Base-by-base conservation (phyloP, 441 rosid genomes). In the Brassica balearica region DNA sequence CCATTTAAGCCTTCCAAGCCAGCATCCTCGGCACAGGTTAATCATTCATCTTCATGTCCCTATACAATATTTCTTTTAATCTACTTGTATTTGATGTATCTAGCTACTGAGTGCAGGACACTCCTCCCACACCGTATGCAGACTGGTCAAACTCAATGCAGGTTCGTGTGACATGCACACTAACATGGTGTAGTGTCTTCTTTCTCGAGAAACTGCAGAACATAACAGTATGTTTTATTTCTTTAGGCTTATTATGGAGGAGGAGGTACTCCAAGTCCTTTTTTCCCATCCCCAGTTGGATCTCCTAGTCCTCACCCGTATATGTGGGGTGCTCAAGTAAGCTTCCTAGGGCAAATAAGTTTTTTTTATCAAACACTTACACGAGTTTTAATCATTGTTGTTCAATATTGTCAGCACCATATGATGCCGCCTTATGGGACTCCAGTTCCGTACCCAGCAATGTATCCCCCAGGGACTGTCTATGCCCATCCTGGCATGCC, bases 111-210 rank as follows among this genome's bases (percentile, higher is more conserved):
- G 97, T 65, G 41, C 85, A 96, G 98, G 98, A 94, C 74, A 68
- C 86, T 65, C 92, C 94, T n/a, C 77, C 91, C 25, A 77, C 92
- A 9, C 96, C 92, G 0, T 94, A 96, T 84, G 85, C 94, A 56
- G 99, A 94, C 80, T 96, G 99, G 99, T 84, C 96, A 60, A 90
- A 77, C 80, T 80, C 98, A 71, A 85, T 96, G 98, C 98, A 94
- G 98, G 98, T 96, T 75, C 2, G 79, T 75, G 48, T 58, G 4
- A 62, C 2, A 36, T 1, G 5, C 70, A 17, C 27, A 19, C 19
- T 19, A 19, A 19, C 19, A 19, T 19, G 19, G 19, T 19, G 22
- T 70, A 62, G 17, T 71, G 10, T 65, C 58, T 65, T 53, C 19
- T 15, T 48, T 43, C 34, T 58, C 4, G 19, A 67, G 38, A 74